These are phyloP conservation scores for Ammopiptanthus mongolicus DNA, from an alignment of 306 rosid species.

Conservation along the genomic window DNA sequence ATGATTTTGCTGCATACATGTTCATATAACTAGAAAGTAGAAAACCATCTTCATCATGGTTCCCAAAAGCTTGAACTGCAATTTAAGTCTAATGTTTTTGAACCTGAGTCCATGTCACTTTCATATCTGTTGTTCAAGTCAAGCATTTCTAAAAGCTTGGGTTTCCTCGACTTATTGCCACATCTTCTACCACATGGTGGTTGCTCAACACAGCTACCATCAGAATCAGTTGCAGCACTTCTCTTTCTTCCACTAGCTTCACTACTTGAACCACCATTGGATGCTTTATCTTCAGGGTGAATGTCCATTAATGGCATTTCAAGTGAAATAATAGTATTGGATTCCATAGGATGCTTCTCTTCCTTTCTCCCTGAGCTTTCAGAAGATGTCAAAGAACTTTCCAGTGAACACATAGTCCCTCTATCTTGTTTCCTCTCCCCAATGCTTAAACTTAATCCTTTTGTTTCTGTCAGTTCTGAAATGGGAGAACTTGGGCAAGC, in stretches of 20 bases:
- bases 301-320: conserved; percentile 45
- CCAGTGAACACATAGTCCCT: conserved; percentile 64
- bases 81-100: conserved; percentile 61
- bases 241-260: conserved; percentile 54
- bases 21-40: conserved; percentile 19
- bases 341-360: conserved; percentile 36
- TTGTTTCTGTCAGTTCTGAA: conserved; percentile 71
- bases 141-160: conserved; percentile 29
- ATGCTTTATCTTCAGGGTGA: conserved; percentile 29
- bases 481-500: conserved; percentile 61
- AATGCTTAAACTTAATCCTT: conserved; percentile 30
- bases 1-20: conserved; percentile 25
- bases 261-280: conserved; percentile 20
- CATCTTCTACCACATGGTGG: conserved; percentile 45
- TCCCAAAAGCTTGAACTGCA: conserved; percentile 31
- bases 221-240: conserved; percentile 39
- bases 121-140: conserved; percentile 71
- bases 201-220: conserved; percentile 42
- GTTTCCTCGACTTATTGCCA: conserved; percentile 36
- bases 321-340: conserved; percentile 21
- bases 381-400: conserved; percentile 83
- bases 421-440: conserved; percentile 44
- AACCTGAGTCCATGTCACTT: conserved; percentile 47
- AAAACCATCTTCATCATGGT: conserved; percentile 36
- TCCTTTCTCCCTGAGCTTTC: conserved; percentile 61